Conservation (phyloP, 139 green algal genomes). For the Ettlia oleoabundans region DNA sequence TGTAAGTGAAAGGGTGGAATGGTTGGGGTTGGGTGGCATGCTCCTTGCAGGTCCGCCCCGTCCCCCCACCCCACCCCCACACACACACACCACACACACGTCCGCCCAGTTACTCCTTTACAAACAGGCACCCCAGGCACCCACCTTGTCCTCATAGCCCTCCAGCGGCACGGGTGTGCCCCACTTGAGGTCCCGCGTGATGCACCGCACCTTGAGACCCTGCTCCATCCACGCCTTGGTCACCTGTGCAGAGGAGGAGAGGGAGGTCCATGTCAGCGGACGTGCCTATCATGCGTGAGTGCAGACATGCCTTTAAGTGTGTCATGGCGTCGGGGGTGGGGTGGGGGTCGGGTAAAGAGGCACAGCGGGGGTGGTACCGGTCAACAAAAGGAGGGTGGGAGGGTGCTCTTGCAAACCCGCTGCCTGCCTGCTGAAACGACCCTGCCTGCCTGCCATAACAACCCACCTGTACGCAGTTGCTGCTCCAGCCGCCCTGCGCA, state of each 20-base stretch:
- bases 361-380: not conserved
- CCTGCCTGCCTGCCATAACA: too few species aligned
- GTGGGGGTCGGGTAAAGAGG: not conserved
- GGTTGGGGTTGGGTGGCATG: too few species aligned
- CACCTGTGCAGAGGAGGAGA: constrained; percentile 54
- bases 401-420: too few species aligned
- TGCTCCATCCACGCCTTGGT: constrained; percentile 96
- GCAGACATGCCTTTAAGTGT: too few species aligned
- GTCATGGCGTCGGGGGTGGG: not conserved
- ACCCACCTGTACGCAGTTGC: constrained; percentile 86
- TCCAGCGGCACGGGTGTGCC: constrained; percentile 89
- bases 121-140: not conserved
- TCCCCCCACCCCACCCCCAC: not conserved
- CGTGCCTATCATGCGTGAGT: too few species aligned
- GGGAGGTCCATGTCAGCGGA: too few species aligned
- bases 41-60: too few species aligned
- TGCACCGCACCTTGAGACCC: constrained; percentile 94
- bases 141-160: constrained; percentile 88
- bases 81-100: not conserved
- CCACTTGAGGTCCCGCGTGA: constrained; percentile 98
- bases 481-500: constrained; percentile 78
- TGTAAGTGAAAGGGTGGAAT: too few species aligned
- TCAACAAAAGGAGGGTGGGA: too few species aligned
- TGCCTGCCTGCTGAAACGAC: too few species aligned
- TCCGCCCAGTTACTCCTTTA: too few species aligned